A percentile compares a stretch with the other conserved stretches of the same genome.
Conservation (phyloP, 495 filamentous ascomycete genomes). For the Hypoxylon subgilvum region DNA sequence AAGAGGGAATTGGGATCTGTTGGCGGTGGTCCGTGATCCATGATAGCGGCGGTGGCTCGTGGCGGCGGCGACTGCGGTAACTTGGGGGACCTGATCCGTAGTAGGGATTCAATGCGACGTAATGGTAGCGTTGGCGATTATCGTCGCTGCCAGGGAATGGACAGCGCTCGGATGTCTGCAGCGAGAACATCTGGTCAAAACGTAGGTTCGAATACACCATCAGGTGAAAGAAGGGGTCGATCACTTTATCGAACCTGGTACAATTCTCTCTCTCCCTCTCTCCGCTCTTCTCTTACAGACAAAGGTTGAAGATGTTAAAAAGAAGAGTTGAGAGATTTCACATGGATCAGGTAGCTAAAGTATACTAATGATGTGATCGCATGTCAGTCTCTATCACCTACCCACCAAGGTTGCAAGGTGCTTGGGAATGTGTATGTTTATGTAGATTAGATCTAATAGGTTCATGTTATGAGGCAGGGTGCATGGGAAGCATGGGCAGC, state of each 20-base stretch:
- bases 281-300: no score
- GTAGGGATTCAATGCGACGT: slow-evolving; percentile 23
- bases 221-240: neutral
- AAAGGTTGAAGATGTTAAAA: neutral
- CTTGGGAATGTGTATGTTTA: neutral
- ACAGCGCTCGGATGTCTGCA: slow-evolving; percentile 20
- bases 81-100: slow-evolving; percentile 22
- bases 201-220: slow-evolving; percentile 5
- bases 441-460: no score
- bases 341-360: no score
- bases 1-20: slow-evolving; percentile 41
- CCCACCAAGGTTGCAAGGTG: no score
- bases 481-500: no score
- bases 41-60: slow-evolving; percentile 36
- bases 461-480: no score
- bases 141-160: slow-evolving; percentile 19
- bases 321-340: no score
- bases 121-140: slow-evolving; percentile 7
- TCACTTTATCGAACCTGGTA: no score
- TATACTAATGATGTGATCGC: no score
- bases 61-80: slow-evolving; percentile 20
- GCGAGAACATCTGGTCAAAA: slow-evolving; percentile 30
- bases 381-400: no score
- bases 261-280: no score
- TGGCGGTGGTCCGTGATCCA: slow-evolving; percentile 47